phyloP scores from a whole-genome alignment of 1,284 basidiomycete species.

The Irpex sp. region DNA sequence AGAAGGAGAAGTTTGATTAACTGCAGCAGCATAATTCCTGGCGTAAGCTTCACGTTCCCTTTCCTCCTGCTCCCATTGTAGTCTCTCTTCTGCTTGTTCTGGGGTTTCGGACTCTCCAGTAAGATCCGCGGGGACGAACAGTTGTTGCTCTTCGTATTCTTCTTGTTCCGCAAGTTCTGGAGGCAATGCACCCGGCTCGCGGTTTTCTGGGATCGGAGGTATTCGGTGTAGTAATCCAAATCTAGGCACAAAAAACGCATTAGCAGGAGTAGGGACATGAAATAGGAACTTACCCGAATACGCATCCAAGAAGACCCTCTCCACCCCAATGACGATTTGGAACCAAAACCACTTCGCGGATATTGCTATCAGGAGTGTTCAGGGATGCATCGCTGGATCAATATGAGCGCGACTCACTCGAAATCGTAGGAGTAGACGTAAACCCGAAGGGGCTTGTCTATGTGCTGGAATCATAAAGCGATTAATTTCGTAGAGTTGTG shows the following conservation, averaged over 20 bases:
- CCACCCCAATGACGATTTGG: conserved; percentile 97
- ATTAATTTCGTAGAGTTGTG: background rate
- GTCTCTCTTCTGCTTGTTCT: conserved; percentile 33
- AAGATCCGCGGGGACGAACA: conserved; percentile 71
- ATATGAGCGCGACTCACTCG: conserved; percentile 61
- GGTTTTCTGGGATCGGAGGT: conserved; percentile 60
- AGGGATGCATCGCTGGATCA: conserved; percentile 15
- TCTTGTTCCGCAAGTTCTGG: conserved; percentile 46
- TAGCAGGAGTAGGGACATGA: conserved; percentile 7
- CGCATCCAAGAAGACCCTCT: conserved; percentile 89
- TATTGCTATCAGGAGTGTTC: conserved; percentile 51
- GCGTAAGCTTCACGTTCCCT: conserved; percentile 32
- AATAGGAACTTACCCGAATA: conserved; percentile 72
- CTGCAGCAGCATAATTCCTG: conserved; percentile 24
- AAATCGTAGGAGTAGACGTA: conserved; percentile 98
- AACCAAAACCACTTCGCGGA: conserved; percentile 88
- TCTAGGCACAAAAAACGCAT: conserved; percentile 29
- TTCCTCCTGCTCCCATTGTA: conserved; percentile 40
- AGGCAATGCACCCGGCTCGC: conserved; percentile 49
- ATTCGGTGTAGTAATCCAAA: conserved; percentile 89
- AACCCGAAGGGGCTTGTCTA: conserved; percentile 88
- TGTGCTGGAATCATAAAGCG: conserved; percentile 53
- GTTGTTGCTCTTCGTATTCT: conserved; percentile 57
- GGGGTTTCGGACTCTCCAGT: conserved; percentile 25
- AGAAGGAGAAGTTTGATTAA: conserved; percentile 27